phyloP scores from a whole-genome alignment of 495 filamentous ascomycete genomes.

The Neurospora sp. region DNA sequence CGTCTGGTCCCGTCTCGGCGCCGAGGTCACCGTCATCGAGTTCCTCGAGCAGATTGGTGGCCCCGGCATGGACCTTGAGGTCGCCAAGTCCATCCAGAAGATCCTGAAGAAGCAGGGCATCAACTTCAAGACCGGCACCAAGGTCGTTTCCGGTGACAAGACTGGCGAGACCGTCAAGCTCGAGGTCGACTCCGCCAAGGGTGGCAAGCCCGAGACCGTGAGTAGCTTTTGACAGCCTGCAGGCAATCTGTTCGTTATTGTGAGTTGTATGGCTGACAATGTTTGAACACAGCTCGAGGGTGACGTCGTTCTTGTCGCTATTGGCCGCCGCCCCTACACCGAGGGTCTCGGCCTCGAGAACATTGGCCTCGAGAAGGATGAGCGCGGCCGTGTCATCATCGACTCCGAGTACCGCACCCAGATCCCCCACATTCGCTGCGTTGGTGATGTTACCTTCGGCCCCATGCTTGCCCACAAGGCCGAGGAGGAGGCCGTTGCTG shows the following conservation, averaged over 20 bases:
- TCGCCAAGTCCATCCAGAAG: constrained; percentile 87
- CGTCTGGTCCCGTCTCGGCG: constrained; percentile 87
- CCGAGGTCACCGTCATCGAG: constrained; percentile 94
- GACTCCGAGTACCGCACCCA: constrained; percentile 98
- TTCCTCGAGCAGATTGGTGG: constrained; percentile 94
- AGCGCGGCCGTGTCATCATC: constrained; percentile 87
- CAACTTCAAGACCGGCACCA: constrained; percentile 96
- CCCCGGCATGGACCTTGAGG: constrained; percentile 92
- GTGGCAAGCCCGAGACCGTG: constrained; percentile 85
- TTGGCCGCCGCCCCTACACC: constrained; percentile 93
- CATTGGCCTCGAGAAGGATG: constrained; percentile 87
- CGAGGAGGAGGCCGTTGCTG: constrained; percentile 93
- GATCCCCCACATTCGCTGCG: constrained; percentile 88
- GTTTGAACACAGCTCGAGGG: constrained; percentile 63
- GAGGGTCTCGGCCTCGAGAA: constrained; percentile 84
- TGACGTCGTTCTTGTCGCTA: constrained; percentile 93
- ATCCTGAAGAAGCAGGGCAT: constrained; percentile 93
- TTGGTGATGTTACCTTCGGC: constrained; percentile 94
- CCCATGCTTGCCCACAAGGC: constrained; percentile 99
- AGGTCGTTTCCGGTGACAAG: constrained; percentile 80
- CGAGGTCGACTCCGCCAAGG: constrained; percentile 85
- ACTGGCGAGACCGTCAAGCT: constrained; percentile 66
- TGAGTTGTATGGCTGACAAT: constrained; percentile 5
- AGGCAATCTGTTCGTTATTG: not conserved
- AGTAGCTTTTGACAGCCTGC: constrained; percentile 20